A percentile compares a stretch with the other conserved stretches of the same genome.
Evolutionary conservation across 2,329 filamentous ascomycete species (phyloP).

Genomic region (Ascochyta viciae-villosae): DNA sequence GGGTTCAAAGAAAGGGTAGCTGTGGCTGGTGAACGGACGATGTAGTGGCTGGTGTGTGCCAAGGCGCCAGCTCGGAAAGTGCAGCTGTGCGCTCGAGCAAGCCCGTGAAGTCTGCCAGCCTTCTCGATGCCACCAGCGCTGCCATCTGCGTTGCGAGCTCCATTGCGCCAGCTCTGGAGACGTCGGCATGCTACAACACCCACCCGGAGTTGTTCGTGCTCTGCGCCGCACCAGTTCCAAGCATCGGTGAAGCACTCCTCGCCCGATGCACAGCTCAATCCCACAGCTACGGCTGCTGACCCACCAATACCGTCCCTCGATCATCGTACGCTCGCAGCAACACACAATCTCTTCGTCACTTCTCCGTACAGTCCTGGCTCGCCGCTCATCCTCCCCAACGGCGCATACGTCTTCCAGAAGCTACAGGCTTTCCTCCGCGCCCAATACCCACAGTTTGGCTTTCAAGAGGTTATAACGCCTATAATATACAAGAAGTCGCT

Average conservation of each 20-base stretch:
- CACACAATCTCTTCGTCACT: constrained; percentile 78
- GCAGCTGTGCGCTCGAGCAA: constrained; percentile 23
- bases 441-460: constrained; percentile 85
- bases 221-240: constrained; percentile 37
- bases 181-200: constrained; percentile 7
- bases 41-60: constrained; percentile 17
- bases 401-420: constrained; percentile 82
- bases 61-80: constrained; percentile 36
- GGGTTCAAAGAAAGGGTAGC: constrained; percentile 2
- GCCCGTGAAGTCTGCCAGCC: constrained; percentile 24
- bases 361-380: constrained; percentile 84
- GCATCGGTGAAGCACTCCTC: constrained; percentile 30
- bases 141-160: constrained; percentile 26
- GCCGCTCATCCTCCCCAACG: constrained; percentile 83
- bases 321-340: constrained; percentile 58
- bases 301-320: constrained; percentile 53
- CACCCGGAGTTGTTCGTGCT: constrained; percentile 44
- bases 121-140: constrained; percentile 41
- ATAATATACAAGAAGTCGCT: constrained; percentile 89
- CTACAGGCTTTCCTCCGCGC: constrained; percentile 81
- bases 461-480: constrained; percentile 86
- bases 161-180: constrained; percentile 16
- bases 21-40: background rate
- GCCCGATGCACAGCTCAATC: constrained; percentile 36
- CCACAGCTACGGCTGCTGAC: constrained; percentile 37